These are phyloP conservation scores for Solanum virginianum DNA, from an alignment of 257 asterid species.

Conservation along the genomic window DNA sequence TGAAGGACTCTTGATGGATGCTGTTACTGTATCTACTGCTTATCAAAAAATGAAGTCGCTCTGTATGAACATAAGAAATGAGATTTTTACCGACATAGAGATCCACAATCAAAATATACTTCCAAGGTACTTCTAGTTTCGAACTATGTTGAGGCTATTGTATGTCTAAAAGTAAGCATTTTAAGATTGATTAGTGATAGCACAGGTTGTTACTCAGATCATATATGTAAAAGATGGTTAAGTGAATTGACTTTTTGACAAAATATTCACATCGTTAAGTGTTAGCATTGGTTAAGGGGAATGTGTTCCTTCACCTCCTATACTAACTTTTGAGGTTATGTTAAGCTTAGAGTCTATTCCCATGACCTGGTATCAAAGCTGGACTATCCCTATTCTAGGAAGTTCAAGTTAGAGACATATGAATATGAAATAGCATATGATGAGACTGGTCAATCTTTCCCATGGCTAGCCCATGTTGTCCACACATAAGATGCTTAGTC, in stretches of 20 bases:
- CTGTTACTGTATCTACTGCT: constrained; percentile 29
- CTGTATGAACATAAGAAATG: constrained; percentile 33
- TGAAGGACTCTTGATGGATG: constrained; percentile 32
- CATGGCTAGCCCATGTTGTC: not conserved
- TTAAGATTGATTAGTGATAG: not conserved
- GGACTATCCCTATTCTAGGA: not conserved
- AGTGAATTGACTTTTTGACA: not conserved
- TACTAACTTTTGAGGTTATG: not conserved
- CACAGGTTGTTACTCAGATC: not conserved
- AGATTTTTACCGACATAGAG: constrained; percentile 37
- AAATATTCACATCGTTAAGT: not conserved
- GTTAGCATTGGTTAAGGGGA: not conserved
- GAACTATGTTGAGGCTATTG: not conserved
- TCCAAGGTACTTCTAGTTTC: constrained; percentile 26
- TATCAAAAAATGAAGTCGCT: constrained; percentile 37
- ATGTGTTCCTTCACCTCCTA: not conserved
- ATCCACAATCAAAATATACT: constrained; percentile 43
- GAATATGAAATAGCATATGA: not conserved
- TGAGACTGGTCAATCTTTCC: not conserved
- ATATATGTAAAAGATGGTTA: not conserved
- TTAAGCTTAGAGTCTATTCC: not conserved
- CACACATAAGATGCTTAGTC: not conserved
- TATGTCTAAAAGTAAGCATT: not conserved
- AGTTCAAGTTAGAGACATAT: not conserved
- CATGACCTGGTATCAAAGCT: not conserved